These are phyloP conservation scores for Diacronema lutheri DNA, from an alignment of 78 protist genomes.

Conservation along the genomic window DNA sequence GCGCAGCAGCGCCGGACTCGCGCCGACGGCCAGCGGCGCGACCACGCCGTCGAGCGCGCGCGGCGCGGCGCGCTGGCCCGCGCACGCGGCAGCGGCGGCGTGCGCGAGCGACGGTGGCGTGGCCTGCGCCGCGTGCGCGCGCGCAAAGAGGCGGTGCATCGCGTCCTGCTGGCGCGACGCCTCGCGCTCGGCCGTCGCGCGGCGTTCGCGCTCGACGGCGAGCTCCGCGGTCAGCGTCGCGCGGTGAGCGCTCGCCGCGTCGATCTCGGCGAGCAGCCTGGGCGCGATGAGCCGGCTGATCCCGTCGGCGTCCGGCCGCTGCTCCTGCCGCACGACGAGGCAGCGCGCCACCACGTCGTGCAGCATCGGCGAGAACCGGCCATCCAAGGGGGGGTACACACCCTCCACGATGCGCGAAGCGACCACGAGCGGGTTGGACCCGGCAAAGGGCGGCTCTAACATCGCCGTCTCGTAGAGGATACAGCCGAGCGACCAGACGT, in stretches of 20 bases:
- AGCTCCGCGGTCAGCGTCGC: neutral
- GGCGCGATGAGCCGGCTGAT: neutral
- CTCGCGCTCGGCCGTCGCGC: neutral
- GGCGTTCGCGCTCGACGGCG: neutral
- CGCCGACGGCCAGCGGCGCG: no score
- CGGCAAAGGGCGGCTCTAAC: neutral
- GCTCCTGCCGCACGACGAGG: neutral
- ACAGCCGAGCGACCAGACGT: slow-evolving; percentile 25
- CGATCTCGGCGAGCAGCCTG: neutral
- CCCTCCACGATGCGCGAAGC: neutral
- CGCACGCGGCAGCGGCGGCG: no score
- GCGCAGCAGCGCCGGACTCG: no score
- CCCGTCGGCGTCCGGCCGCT: neutral
- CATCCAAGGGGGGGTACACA: neutral
- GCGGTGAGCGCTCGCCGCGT: neutral
- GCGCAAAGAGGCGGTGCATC: slow-evolving; percentile 5
- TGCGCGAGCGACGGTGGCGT: no score
- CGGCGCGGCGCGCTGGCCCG: no score
- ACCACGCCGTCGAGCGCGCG: no score
- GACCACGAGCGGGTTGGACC: neutral
- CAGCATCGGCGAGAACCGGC: neutral
- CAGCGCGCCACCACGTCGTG: no score
- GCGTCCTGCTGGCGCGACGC: neutral
- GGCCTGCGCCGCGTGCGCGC: no score
- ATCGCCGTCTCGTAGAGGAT: neutral